These are phyloP conservation scores for Speleostelium caveatum DNA, from an alignment of 78 protist species.

Conservation along the genomic window DNA sequence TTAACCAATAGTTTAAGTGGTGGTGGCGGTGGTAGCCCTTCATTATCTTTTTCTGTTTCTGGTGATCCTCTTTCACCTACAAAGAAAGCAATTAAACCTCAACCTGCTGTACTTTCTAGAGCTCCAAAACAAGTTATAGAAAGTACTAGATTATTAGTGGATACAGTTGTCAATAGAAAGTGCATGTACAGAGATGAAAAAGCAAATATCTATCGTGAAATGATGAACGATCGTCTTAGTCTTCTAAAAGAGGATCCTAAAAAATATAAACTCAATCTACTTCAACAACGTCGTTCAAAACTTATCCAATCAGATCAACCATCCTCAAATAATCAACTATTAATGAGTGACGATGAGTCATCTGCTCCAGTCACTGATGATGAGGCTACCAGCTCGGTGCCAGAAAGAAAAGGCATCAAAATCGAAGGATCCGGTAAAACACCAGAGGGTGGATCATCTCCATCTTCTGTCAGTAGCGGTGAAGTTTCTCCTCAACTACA, in stretches of 20 bases:
- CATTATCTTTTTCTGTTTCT: neutral
- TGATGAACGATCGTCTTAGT: constrained; percentile 22
- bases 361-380: too few relatives aligned
- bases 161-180: constrained; percentile 42
- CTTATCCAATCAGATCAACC: constrained; percentile 11
- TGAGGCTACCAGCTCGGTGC: too few relatives aligned
- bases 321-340: too few relatives aligned
- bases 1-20: neutral
- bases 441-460: neutral
- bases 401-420: too few relatives aligned
- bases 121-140: constrained; percentile 65
- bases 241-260: constrained; percentile 38
- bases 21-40: neutral
- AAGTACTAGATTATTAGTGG: constrained; percentile 31
- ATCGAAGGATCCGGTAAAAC: too few relatives aligned
- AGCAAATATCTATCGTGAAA: constrained; percentile 18
- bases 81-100: constrained; percentile 8
- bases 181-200: constrained; percentile 32
- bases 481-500: neutral
- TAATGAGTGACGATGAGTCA: too few relatives aligned
- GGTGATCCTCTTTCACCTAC: neutral
- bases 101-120: constrained; percentile 33
- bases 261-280: constrained; percentile 27
- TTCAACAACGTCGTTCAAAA: constrained; percentile 53
- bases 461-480: neutral